These are phyloP conservation scores for Phytophthora pseudosyringae DNA, from an alignment of 352 stramenopile genomes.

Conservation along the genomic window DNA sequence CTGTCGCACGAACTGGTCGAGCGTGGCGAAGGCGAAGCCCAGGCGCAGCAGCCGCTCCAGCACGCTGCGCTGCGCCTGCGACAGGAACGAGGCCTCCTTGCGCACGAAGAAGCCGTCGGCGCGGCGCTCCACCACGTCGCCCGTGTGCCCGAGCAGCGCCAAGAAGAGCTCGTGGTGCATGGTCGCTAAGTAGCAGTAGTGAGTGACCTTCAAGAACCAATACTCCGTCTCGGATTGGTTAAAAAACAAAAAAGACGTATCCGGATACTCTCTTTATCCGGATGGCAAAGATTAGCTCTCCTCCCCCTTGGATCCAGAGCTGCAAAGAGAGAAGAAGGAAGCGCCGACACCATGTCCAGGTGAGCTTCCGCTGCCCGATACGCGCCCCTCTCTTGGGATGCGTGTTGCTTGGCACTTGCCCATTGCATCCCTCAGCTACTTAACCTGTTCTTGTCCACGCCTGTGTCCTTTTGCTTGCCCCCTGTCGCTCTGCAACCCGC, in stretches of 20 bases:
- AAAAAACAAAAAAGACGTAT: slow-evolving; percentile 8
- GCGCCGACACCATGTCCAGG: slow-evolving; percentile 44
- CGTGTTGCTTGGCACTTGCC: too few relatives aligned
- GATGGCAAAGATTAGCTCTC: slow-evolving; percentile 20
- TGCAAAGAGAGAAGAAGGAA: slow-evolving; percentile 8
- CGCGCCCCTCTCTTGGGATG: too few relatives aligned
- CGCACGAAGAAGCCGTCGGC: slow-evolving; percentile 67
- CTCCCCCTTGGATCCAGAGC: slow-evolving; percentile 36
- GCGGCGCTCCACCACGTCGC: slow-evolving; percentile 67
- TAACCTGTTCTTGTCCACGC: neutral
- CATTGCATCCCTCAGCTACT: neutral
- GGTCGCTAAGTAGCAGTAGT: slow-evolving; percentile 30
- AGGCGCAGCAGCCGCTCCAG: slow-evolving; percentile 65
- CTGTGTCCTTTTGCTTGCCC: neutral
- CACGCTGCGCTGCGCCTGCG: slow-evolving; percentile 55
- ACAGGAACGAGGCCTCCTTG: slow-evolving; percentile 48
- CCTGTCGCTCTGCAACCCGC: neutral
- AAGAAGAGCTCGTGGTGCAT: slow-evolving; percentile 87
- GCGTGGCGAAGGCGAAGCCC: slow-evolving; percentile 52
- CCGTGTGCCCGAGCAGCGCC: slow-evolving; percentile 67
- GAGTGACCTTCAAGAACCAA: slow-evolving; percentile 15
- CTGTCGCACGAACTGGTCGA: slow-evolving; percentile 56
- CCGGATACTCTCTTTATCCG: slow-evolving; percentile 5
- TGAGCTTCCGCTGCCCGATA: slow-evolving; percentile 11
- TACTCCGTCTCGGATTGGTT: slow-evolving; percentile 3